Percentiles rank a stretch among this genome's conserved stretches.
Evolutionary conservation across 306 rosid species (phyloP).

Genomic region (Mimosa bimucronata): DNA sequence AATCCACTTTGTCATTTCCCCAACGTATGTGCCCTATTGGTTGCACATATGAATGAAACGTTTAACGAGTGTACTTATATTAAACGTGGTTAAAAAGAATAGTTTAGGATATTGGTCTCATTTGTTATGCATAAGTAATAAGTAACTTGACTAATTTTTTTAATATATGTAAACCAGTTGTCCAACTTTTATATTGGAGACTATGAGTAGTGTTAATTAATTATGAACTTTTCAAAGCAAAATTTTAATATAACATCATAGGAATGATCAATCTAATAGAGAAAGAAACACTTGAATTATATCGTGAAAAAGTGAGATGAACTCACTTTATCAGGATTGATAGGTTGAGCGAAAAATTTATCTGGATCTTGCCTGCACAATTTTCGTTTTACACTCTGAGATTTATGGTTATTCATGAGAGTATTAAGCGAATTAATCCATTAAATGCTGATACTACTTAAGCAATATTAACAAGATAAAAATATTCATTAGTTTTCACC

Average conservation of each 20-base stretch:
- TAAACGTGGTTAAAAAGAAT: no score
- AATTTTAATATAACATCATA: background rate
- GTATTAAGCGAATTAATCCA: background rate
- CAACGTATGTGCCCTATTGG: no score
- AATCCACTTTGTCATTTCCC: no score
- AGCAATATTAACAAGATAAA: background rate
- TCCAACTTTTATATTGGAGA: no score
- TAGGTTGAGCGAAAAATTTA: background rate
- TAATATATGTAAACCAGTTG: no score
- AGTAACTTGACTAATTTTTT: no score
- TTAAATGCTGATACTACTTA: background rate
- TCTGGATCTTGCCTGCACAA: background rate
- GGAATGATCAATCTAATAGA: background rate
- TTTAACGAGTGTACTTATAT: no score
- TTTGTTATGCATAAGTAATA: no score
- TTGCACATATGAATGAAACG: no score
- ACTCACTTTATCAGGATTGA: constrained; percentile 10
- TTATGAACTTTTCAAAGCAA: background rate
- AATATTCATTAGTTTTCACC: constrained; percentile 23
- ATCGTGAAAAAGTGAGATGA: background rate
- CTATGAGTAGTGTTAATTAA: background rate
- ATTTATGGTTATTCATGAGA: constrained; percentile 6
- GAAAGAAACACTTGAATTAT: background rate
- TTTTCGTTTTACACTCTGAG: background rate
- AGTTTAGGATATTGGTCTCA: no score